Percentiles rank a stretch among this genome's conserved stretches.
Conservation (phyloP, 2,329 filamentous ascomycete genomes). For the Cladorrhinum sp. region DNA sequence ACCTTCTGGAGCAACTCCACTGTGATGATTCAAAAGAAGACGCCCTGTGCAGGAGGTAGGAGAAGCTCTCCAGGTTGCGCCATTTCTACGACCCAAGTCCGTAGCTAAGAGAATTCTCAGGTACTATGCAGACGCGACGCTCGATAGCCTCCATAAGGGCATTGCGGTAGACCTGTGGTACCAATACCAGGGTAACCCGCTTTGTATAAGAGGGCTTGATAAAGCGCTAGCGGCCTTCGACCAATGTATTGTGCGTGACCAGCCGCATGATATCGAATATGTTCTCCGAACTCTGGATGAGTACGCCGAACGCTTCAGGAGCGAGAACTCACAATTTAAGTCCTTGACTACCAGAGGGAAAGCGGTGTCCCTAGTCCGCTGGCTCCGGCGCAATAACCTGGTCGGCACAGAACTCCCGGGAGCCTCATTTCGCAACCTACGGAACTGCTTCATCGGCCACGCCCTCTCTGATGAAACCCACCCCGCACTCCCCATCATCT, state of each 20-base stretch:
- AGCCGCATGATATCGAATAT: slow-evolving; percentile 70
- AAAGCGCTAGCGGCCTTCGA: slow-evolving; percentile 79
- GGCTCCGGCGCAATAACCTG: slow-evolving; percentile 66
- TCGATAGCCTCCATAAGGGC: slow-evolving; percentile 77
- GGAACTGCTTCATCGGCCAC: slow-evolving; percentile 85
- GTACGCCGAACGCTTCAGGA: slow-evolving; percentile 56
- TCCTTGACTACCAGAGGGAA: slow-evolving; percentile 61
- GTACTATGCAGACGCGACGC: slow-evolving; percentile 70
- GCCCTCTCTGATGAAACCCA: slow-evolving; percentile 71
- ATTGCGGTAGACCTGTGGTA: slow-evolving; percentile 78
- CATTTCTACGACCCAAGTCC: not conserved
- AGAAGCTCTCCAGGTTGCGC: not conserved
- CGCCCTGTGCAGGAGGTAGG: slow-evolving; percentile 68
- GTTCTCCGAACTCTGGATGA: slow-evolving; percentile 59
- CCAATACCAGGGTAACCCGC: slow-evolving; percentile 43
- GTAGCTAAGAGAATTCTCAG: slow-evolving; percentile 39
- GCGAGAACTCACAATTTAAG: slow-evolving; percentile 50
- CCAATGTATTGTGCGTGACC: slow-evolving; percentile 77
- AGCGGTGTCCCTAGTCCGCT: slow-evolving; percentile 65
- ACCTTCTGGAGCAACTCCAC: slow-evolving; percentile 64
- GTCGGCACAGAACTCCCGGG: slow-evolving; percentile 66
- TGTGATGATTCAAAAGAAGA: slow-evolving; percentile 63
- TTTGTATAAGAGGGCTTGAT: slow-evolving; percentile 53
- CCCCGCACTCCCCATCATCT: slow-evolving; percentile 81
- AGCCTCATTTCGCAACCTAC: slow-evolving; percentile 70